Percentiles rank a stretch among this genome's conserved stretches.
These are phyloP conservation scores for Cinnamomum micranthum DNA, from an alignment of 164 flowering plant genomes.

Conservation along the genomic window DNA sequence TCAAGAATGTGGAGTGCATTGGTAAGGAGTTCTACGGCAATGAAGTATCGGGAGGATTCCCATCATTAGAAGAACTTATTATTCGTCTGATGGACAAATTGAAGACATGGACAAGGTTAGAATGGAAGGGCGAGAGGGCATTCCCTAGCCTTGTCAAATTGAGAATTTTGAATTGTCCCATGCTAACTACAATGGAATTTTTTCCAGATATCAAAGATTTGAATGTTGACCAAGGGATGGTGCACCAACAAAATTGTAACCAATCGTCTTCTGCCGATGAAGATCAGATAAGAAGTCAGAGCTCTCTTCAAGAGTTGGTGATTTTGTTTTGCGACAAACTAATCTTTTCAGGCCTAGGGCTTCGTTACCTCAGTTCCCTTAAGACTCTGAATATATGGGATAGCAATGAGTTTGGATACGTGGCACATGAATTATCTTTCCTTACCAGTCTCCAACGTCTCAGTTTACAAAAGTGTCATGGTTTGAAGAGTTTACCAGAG, in stretches of 20 bases:
- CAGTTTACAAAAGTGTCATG: background rate
- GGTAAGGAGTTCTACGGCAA: background rate
- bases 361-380: slow-evolving; percentile 8
- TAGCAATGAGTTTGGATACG: background rate
- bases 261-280: background rate
- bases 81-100: slow-evolving; percentile 6
- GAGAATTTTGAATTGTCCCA: background rate
- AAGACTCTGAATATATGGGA: background rate
- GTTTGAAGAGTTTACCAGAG: background rate
- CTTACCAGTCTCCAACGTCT: background rate
- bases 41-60: background rate
- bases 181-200: background rate
- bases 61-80: slow-evolving; percentile 2
- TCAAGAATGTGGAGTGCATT: slow-evolving; percentile 4
- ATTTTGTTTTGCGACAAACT: background rate
- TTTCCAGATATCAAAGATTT: background rate
- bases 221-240: no score
- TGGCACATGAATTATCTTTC: background rate
- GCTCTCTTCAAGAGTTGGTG: background rate
- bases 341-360: background rate
- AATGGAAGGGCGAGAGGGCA: background rate
- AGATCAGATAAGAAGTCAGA: background rate
- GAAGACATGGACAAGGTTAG: background rate
- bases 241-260: background rate
- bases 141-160: background rate